Evolutionary conservation across 139 green algal genomes (phyloP).

Genomic region (Chlorella sorokiniana): DNA sequence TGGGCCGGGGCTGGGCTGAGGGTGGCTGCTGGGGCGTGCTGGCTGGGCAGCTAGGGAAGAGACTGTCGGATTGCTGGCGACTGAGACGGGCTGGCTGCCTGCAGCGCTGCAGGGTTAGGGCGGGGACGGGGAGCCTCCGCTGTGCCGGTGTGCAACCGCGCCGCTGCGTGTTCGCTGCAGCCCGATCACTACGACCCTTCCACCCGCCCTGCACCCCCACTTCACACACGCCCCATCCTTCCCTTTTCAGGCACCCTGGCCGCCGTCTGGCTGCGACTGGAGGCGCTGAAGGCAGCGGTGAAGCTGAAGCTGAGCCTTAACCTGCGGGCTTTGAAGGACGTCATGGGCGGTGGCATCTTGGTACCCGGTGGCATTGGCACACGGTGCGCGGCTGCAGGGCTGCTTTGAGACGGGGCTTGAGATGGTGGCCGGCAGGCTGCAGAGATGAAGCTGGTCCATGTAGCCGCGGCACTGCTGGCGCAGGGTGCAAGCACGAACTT

Average conservation of each 20-base stretch:
- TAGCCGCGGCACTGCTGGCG: neutral
- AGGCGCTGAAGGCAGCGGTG: conserved; percentile 24
- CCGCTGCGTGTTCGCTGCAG: too few relatives aligned
- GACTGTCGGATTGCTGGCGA: too few relatives aligned
- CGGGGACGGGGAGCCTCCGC: too few relatives aligned
- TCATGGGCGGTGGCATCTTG: neutral
- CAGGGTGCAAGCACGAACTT: too few relatives aligned
- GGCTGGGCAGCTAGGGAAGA: too few relatives aligned
- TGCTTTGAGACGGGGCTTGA: neutral
- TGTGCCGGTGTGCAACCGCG: too few relatives aligned
- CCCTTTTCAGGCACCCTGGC: conserved; percentile 23
- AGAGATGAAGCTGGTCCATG: neutral
- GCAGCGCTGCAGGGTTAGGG: too few relatives aligned
- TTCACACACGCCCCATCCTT: too few relatives aligned
- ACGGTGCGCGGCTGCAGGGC: neutral
- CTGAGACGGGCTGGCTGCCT: too few relatives aligned
- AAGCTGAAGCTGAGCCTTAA: conserved; percentile 28
- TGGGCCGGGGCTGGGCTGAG: too few relatives aligned
- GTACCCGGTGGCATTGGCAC: neutral
- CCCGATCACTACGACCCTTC: too few relatives aligned
- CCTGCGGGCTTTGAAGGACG: conserved; percentile 16
- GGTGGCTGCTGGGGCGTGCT: conserved; percentile 23
- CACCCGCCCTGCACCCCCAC: too few relatives aligned
- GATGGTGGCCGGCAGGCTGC: neutral
- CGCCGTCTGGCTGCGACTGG: conserved; percentile 42